Evolutionary conservation across 768 basidiomycete species (phyloP), one percentile per base, ranked within the genome.

Genomic region (Russula ochroleuca): DNA sequence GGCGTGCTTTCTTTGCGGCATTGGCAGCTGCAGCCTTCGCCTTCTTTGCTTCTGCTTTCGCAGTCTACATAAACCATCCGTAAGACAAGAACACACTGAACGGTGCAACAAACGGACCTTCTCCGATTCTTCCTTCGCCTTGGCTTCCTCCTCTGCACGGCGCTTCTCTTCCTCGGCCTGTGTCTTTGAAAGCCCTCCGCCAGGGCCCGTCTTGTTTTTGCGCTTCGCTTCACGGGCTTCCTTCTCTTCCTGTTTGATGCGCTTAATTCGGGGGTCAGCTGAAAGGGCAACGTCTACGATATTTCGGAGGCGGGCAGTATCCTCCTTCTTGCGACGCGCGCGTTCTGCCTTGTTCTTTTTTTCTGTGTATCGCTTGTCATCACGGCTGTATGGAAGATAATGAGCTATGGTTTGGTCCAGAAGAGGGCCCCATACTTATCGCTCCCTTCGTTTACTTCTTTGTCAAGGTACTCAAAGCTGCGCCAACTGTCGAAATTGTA

Each of bases 261-360:
- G 83, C 78, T 94, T 98, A 81, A 99, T 97, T 67, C 96, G 90
- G 28, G 96, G 96, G 74, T 99, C 96, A 61, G 86, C 75, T 68
- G 78, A 78, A 53, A 97, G 83, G 25, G 92, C 85, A 61, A 88
- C 77, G 78, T 98, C 96, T 55, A 99, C 94, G 28, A 99, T 79
- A 31, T 79, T 79, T 58, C 96, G 87, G 33, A 98, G 75, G 70
- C 94, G 90, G 14, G 93, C 88, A 50, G 85, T 98, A 76, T 99
- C 96, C 69, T 97, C 96, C 81, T 97, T 97, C 81, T 99, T 99
- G 73, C 92, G 81, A 62, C 94, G 84, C 14, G 94, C 92, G 38
- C 96, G 94, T 77, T 99, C 96, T 6, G 91, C 77, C 77, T 97
- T 98, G 85, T 99, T 99, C 83, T 99, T 99, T 82, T 98, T 98